These are phyloP conservation scores for Termitomyces titanicus DNA, from an alignment of 768 basidiomycete species.

Conservation along the genomic window DNA sequence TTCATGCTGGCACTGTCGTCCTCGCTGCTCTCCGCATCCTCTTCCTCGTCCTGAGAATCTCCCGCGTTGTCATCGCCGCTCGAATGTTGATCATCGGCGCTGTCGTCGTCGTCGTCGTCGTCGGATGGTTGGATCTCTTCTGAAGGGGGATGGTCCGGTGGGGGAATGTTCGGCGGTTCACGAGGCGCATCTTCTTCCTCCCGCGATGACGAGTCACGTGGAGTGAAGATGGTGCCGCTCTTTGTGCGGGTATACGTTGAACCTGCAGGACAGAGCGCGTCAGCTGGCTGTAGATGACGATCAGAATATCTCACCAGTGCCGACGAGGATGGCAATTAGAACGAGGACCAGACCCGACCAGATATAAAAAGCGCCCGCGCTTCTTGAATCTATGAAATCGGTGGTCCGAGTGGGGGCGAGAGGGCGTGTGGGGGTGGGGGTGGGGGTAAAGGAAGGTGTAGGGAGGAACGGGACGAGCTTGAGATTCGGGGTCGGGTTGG, in stretches of 20 bases:
- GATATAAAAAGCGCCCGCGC: background rate
- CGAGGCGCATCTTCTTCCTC: background rate
- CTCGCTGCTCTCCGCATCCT: background rate
- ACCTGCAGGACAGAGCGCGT: background rate
- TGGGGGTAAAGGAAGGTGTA: background rate
- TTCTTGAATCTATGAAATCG: background rate
- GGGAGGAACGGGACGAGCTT: background rate
- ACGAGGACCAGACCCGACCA: background rate
- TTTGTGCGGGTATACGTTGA: background rate
- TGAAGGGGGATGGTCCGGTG: too few relatives aligned
- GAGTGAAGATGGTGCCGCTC: background rate
- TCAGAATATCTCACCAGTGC: too few relatives aligned
- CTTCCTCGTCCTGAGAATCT: background rate
- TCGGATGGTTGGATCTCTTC: background rate
- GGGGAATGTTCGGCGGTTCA: too few relatives aligned
- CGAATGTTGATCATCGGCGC: background rate
- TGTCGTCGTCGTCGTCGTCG: background rate
- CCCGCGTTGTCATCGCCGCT: background rate
- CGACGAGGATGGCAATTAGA: too few relatives aligned
- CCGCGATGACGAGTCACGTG: background rate
- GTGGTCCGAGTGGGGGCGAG: background rate
- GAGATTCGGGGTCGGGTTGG: background rate
- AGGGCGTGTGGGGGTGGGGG: background rate
- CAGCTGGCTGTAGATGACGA: too few relatives aligned
- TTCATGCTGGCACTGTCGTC: background rate